Percentiles rank a stretch among this genome's conserved stretches.
Conservation (phyloP, 1,284 basidiomycete species). For the Ceratorhiza oryzae-sativae region DNA sequence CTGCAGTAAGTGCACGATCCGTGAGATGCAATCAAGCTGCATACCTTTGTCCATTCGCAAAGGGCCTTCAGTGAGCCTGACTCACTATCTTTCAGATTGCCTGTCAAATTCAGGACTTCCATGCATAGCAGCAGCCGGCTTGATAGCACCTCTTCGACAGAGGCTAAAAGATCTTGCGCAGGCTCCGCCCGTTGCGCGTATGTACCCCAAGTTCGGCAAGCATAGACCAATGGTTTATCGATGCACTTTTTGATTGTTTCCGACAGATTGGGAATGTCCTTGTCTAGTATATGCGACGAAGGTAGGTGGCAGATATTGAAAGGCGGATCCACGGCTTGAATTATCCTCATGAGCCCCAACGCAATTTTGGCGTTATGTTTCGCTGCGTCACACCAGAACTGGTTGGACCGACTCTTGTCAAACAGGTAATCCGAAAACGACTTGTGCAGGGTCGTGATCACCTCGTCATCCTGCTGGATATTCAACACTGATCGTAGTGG, state of each 20-base stretch:
- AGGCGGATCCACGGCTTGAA: background rate
- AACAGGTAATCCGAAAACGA: background rate
- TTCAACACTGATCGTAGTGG: background rate
- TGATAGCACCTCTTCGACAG: background rate
- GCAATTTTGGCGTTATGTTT: background rate
- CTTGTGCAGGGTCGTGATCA: background rate
- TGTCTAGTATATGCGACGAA: background rate
- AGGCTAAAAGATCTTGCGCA: background rate
- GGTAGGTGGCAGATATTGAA: background rate
- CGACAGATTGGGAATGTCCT: background rate
- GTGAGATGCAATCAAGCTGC: background rate
- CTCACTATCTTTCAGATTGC: background rate
- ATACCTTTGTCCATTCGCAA: background rate
- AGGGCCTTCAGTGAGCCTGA: background rate
- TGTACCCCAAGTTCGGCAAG: background rate
- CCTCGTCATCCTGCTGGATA: background rate
- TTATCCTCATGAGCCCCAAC: background rate
- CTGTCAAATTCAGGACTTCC: background rate
- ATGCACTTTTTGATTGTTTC: background rate
- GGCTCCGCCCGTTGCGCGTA: background rate
- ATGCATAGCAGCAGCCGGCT: background rate
- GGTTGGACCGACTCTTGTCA: background rate
- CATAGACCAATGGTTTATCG: background rate
- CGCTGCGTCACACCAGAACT: background rate
- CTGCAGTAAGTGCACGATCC: too few species aligned